These are phyloP conservation scores for Jimgerdemannia lactiflua DNA, from an alignment of 192 early-diverging fungal species.

Conservation along the genomic window DNA sequence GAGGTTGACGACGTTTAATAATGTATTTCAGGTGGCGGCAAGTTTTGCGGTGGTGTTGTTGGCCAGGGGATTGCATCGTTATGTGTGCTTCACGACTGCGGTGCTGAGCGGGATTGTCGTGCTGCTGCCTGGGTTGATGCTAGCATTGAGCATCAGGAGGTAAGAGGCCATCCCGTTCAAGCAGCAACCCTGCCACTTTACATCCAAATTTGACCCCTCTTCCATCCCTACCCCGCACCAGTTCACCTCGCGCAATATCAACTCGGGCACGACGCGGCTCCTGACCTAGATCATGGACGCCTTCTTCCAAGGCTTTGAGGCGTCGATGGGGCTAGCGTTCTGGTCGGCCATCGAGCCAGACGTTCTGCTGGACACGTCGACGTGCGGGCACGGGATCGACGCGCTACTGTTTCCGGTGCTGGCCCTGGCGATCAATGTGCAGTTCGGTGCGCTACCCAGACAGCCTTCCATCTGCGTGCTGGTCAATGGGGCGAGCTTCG, in stretches of 20 bases:
- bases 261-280: conserved; percentile 35
- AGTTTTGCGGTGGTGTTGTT: conserved; percentile 35
- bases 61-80: conserved; percentile 31
- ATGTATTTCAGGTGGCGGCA: conserved; percentile 34
- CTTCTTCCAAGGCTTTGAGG: conserved; percentile 36
- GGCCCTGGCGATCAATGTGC: conserved; percentile 35
- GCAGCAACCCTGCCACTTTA: neutral
- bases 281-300: conserved; percentile 41
- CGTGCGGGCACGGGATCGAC: conserved; percentile 25
- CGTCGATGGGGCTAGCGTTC: conserved; percentile 28
- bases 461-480: conserved; percentile 35
- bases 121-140: conserved; percentile 31
- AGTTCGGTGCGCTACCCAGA: conserved; percentile 33
- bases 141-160: conserved; percentile 38
- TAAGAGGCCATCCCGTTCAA: neutral
- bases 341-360: conserved; percentile 19
- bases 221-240: neutral
- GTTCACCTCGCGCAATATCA: conserved; percentile 25
- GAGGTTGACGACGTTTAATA: conserved; percentile 32
- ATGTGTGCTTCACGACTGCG: conserved; percentile 33
- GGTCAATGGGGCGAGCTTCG: conserved; percentile 32
- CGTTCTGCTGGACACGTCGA: conserved; percentile 13
- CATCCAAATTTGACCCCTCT: neutral
- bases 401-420: conserved; percentile 30
- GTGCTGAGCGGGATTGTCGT: conserved; percentile 31